Evolutionary conservation across 805 yeast species (phyloP), one percentile per base, ranked within the genome.

Genomic region (Vanderwaltozyma tropicalis): DNA sequence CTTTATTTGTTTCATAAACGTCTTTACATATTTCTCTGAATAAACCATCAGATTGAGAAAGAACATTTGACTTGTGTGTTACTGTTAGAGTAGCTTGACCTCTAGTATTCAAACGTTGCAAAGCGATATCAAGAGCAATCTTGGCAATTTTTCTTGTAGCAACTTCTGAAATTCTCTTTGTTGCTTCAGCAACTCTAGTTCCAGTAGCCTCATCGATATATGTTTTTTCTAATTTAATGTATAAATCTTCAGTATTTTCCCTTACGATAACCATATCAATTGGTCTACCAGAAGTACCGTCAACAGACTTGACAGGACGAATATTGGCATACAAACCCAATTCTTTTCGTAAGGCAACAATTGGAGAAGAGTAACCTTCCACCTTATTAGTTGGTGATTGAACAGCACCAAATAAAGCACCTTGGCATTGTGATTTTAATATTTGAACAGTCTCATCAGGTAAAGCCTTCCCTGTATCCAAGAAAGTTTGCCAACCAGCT

Each of bases 191-290:
- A 28, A 88, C 84, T 63, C 76, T 78, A 52, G 83, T 77, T 46
- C 96, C 96, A 47, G 88, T 94, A 40, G 72, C 72, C 49, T 72
- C 76, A 48, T 72, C 77, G 22, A 49, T 50, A 59, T 71, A 84
- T 32, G 84, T 62, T 52, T 67, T 76, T 67, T 92, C 98, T 61
- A 88, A 94, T 69, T 92, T 92, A 64, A 92, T 81, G 68, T 92
- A 92, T 52, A 89, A 71, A 65, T 92, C 98, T 69, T 92, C 98
- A 44, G 98, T 92, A 72, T 92, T 92, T 67, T 92, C 98, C 62
- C 98, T 83, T 28, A 92, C 98, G 62, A 92, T 92, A 22, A 92
- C 95, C 86, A 92, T 80, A 62, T 92, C 98, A 35, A 88, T 95
- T 27, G 94, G 88, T 64, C 86, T 78, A 48, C 85, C 88, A 13